A percentile compares a stretch with the other conserved stretches of the same genome.
phyloP scores from a whole-genome alignment of 2,329 filamentous ascomycete species.

The Rhytidhysteron rufulum region DNA sequence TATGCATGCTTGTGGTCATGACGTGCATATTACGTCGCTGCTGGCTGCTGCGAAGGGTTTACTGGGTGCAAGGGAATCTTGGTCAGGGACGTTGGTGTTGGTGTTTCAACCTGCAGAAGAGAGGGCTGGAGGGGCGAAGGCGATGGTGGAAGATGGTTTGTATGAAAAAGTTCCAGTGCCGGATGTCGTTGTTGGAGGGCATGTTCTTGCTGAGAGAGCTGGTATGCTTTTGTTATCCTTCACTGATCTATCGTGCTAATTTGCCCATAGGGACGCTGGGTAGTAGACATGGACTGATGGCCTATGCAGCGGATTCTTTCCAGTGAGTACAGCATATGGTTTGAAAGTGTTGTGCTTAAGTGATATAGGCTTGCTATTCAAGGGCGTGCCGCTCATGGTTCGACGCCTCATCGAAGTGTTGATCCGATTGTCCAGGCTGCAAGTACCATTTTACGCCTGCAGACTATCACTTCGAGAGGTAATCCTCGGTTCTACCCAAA shows the following conservation, averaged over 20 bases:
- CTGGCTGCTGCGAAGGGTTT: constrained; percentile 55
- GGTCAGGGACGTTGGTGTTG: constrained; percentile 61
- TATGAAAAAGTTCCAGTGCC: constrained; percentile 54
- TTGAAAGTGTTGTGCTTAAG: background rate
- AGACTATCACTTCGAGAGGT: constrained; percentile 58
- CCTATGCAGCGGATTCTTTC: constrained; percentile 39
- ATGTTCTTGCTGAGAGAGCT: constrained; percentile 49
- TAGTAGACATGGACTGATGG: constrained; percentile 40
- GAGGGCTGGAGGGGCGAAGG: constrained; percentile 56
- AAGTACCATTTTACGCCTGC: constrained; percentile 54
- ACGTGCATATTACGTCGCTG: constrained; percentile 60
- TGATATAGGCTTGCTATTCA: constrained; percentile 50
- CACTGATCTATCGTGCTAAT: background rate
- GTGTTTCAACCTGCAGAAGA: constrained; percentile 69
- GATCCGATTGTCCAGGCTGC: constrained; percentile 59
- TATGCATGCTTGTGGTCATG: constrained; percentile 69
- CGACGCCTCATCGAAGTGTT: constrained; percentile 52
- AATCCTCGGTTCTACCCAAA: too few relatives aligned
- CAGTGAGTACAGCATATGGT: constrained; percentile 20
- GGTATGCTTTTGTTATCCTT: constrained; percentile 11
- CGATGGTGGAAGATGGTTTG: constrained; percentile 59
- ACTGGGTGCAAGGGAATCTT: constrained; percentile 40
- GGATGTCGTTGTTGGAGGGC: constrained; percentile 55
- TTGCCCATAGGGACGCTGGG: constrained; percentile 34
- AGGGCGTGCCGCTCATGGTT: constrained; percentile 57